A percentile compares a stretch with the other conserved stretches of the same genome.
phyloP scores from a whole-genome alignment of 2,329 filamentous ascomycete species.

The Ophiostoma angusticollis region DNA sequence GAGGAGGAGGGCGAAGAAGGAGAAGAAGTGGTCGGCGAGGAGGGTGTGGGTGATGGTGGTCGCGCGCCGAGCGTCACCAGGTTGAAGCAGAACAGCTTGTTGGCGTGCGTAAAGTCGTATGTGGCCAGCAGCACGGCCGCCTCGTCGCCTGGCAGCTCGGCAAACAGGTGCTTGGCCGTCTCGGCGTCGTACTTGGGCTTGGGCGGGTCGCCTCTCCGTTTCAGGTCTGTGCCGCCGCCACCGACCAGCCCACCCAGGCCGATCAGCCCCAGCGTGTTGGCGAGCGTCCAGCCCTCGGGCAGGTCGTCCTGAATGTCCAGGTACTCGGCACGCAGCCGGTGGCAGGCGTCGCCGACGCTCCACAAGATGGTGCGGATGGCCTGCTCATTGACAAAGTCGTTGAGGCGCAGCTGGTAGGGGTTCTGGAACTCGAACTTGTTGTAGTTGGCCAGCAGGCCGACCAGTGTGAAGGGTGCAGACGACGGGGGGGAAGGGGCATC shows the following conservation, averaged over 20 bases:
- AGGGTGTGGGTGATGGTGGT: slow-evolving; percentile 15
- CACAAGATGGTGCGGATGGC: slow-evolving; percentile 72
- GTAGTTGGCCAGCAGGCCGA: slow-evolving; percentile 88
- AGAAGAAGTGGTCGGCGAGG: neutral
- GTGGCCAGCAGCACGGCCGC: slow-evolving; percentile 70
- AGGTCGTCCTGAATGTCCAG: slow-evolving; percentile 79
- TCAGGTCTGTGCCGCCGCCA: slow-evolving; percentile 2
- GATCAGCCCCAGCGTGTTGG: slow-evolving; percentile 69
- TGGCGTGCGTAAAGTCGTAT: slow-evolving; percentile 88
- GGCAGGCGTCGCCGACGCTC: slow-evolving; percentile 62
- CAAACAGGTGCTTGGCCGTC: slow-evolving; percentile 70
- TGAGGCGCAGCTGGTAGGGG: slow-evolving; percentile 79
- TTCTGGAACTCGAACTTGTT: slow-evolving; percentile 99
- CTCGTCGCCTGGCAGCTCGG: slow-evolving; percentile 64
- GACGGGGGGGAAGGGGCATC: slow-evolving; percentile 50
- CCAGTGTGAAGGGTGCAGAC: slow-evolving; percentile 54
- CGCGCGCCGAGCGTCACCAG: slow-evolving; percentile 46
- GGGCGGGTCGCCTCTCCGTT: slow-evolving; percentile 54
- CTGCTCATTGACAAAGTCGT: slow-evolving; percentile 88
- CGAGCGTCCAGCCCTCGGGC: slow-evolving; percentile 78
- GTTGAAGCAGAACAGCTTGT: slow-evolving; percentile 87
- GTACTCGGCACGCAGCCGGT: slow-evolving; percentile 58
- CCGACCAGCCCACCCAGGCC: slow-evolving; percentile 67
- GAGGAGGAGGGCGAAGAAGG: neutral
- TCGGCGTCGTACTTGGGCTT: slow-evolving; percentile 57